These are phyloP conservation scores for Neurospora tetraspora DNA, from an alignment of 495 filamentous ascomycete genomes.

Conservation along the genomic window DNA sequence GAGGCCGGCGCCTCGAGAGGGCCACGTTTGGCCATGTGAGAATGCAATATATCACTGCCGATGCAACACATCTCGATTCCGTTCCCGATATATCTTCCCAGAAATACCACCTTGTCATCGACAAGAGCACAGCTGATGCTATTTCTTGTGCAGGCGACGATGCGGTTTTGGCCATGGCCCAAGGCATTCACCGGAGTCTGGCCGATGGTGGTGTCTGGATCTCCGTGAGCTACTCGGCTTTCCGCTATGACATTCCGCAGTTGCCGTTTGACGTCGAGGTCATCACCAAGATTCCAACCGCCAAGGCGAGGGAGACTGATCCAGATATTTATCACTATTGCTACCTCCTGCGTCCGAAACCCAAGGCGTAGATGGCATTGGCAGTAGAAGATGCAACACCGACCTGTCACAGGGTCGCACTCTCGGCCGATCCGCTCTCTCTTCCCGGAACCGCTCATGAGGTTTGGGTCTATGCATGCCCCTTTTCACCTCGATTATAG, in stretches of 20 bases:
- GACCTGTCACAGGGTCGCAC: not conserved
- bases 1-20: conserved; percentile 22
- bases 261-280: conserved; percentile 27
- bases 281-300: conserved; percentile 21
- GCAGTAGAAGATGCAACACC: not conserved
- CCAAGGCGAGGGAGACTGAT: conserved; percentile 22
- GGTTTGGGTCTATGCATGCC: not conserved
- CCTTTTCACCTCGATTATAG: not conserved
- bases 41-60: conserved; percentile 26
- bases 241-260: conserved; percentile 16
- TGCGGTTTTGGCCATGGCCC: conserved; percentile 20
- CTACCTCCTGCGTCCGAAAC: conserved; percentile 25
- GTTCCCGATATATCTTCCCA: not conserved
- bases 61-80: conserved; percentile 21
- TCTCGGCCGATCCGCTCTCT: not conserved
- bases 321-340: conserved; percentile 29
- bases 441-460: not conserved
- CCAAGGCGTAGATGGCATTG: not conserved
- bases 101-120: conserved; percentile 24
- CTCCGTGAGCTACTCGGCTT: conserved; percentile 31
- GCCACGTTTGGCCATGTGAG: conserved; percentile 23
- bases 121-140: conserved; percentile 35
- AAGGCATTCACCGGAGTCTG: conserved; percentile 14
- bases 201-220: conserved; percentile 26
- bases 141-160: conserved; percentile 25